A percentile compares a stretch with the other conserved stretches of the same genome.
Conservation (phyloP, 192 early-diverging fungal species). For the Neocallimastix lanati region DNA sequence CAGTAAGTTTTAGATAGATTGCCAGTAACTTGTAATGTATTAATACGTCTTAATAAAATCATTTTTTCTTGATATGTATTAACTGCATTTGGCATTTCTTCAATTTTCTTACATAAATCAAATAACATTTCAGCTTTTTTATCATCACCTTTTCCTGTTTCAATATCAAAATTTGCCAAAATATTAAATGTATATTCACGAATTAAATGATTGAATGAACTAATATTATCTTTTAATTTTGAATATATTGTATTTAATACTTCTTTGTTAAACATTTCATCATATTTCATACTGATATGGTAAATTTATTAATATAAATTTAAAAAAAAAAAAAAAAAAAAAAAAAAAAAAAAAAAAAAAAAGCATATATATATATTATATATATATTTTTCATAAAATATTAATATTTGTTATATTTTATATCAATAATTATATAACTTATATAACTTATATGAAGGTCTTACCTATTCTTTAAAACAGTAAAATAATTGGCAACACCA, state of each 20-base stretch:
- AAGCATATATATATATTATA: slow-evolving; percentile 14
- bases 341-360: not conserved
- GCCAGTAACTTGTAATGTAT: slow-evolving; percentile 27
- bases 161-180: slow-evolving; percentile 36
- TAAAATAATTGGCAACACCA: not conserved
- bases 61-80: slow-evolving; percentile 61
- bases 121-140: slow-evolving; percentile 11
- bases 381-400: slow-evolving; percentile 19
- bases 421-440: not conserved
- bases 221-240: slow-evolving; percentile 35
- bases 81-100: slow-evolving; percentile 38
- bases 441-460: too few relatives aligned
- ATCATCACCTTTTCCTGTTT: slow-evolving; percentile 1
- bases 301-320: too few relatives aligned
- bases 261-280: slow-evolving; percentile 13
- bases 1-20: slow-evolving; percentile 45
- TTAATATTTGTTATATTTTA: too few relatives aligned
- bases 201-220: slow-evolving; percentile 25
- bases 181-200: slow-evolving; percentile 51
- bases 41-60: slow-evolving; percentile 52
- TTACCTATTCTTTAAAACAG: not conserved
- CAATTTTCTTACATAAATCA: slow-evolving; percentile 28
- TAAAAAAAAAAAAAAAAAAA: too few relatives aligned
- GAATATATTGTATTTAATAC: slow-evolving; percentile 24
- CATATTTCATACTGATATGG: slow-evolving; percentile 9